Evolutionary conservation across 805 yeast species (phyloP).

Genomic region (Lipomyces mesembrius): DNA sequence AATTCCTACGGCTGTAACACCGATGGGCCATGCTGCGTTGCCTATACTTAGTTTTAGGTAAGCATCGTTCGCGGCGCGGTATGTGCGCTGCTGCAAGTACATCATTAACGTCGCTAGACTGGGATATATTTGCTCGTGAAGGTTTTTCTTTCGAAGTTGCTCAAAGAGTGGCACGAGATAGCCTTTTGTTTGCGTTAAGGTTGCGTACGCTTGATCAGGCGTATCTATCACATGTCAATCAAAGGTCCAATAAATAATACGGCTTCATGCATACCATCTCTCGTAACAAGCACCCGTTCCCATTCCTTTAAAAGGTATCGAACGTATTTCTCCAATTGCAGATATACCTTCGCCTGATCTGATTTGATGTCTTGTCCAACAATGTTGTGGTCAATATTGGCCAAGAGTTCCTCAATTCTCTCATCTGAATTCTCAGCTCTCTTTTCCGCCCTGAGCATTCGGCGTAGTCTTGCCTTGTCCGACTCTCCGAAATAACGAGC

Average conservation of each 20-base stretch:
- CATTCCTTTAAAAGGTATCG: constrained; percentile 54
- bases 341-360: constrained; percentile 44
- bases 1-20: constrained; percentile 76
- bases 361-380: constrained; percentile 47
- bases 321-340: constrained; percentile 56
- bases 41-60: constrained; percentile 82
- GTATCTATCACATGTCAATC: constrained; percentile 14
- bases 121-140: constrained; percentile 52
- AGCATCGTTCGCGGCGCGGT: constrained; percentile 61
- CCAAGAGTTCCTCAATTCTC: constrained; percentile 38
- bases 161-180: constrained; percentile 59
- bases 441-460: constrained; percentile 38
- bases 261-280: constrained; percentile 40
- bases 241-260: neutral
- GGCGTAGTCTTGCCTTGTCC: constrained; percentile 28
- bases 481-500: constrained; percentile 39
- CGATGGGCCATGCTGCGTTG: constrained; percentile 91
- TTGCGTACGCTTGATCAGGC: constrained; percentile 40
- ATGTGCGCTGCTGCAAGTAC: constrained; percentile 61
- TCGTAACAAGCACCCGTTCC: constrained; percentile 48
- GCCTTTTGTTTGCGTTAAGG: constrained; percentile 55
- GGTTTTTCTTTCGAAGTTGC: constrained; percentile 52
- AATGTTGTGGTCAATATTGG: constrained; percentile 42
- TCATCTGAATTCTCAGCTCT: constrained; percentile 29
- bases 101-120: constrained; percentile 64